A percentile compares a stretch with the other conserved stretches of the same genome.
phyloP scores from a whole-genome alignment of 441 rosid genomes.

The Biscutella laevigata region DNA sequence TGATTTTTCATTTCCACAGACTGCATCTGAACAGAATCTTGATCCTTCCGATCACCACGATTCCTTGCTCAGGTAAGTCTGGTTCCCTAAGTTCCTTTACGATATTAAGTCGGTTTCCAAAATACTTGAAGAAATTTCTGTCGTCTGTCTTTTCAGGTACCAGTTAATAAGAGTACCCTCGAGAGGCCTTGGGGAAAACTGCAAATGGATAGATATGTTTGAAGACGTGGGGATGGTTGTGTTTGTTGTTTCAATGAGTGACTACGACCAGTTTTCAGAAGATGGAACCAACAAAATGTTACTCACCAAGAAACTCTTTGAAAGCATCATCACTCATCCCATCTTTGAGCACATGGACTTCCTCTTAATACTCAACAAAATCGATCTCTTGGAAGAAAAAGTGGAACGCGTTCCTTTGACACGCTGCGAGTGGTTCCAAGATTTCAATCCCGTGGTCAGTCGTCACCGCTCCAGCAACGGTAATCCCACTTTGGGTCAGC shows the following conservation, averaged over 20 bases:
- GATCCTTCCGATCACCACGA: constrained; percentile 68
- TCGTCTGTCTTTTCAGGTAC: constrained; percentile 41
- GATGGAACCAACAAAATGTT: constrained; percentile 73
- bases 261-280: constrained; percentile 59
- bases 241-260: constrained; percentile 72
- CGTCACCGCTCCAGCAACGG: constrained; percentile 44
- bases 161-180: constrained; percentile 84
- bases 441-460: constrained; percentile 74
- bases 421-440: constrained; percentile 81
- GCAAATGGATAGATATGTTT: constrained; percentile 96
- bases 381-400: constrained; percentile 75
- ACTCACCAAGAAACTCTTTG: constrained; percentile 63
- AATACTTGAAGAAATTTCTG: background rate
- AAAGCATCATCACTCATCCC: constrained; percentile 75
- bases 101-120: background rate
- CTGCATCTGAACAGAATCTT: constrained; percentile 43
- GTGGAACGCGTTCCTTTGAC: constrained; percentile 59
- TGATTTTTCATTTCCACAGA: constrained; percentile 77
- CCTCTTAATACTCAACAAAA: constrained; percentile 79
- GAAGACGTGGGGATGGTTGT: constrained; percentile 91
- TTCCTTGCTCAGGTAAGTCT: constrained; percentile 64
- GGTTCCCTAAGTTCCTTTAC: too few species aligned
- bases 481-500: constrained; percentile 71
- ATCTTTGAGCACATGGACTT: constrained; percentile 85
- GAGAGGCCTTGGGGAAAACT: constrained; percentile 82